Percentiles rank a stretch among this genome's conserved stretches.
These are phyloP conservation scores for Ogataea henricii DNA, from an alignment of 805 yeast species.

Conservation along the genomic window DNA sequence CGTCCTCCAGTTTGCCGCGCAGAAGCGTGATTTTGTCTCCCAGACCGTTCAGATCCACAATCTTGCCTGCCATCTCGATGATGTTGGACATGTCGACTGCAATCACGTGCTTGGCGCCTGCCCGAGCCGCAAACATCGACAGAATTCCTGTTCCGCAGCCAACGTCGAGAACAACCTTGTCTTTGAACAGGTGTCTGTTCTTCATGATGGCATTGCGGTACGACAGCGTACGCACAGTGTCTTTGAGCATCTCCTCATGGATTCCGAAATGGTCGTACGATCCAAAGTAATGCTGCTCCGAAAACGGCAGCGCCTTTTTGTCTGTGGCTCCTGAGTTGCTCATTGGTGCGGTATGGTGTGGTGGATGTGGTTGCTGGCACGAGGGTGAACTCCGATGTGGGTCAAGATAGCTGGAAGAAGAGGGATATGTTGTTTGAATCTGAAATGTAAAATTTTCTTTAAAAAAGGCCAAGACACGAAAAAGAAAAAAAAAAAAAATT, in stretches of 20 bases:
- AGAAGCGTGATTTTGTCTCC: conserved; percentile 82
- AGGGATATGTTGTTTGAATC: background rate
- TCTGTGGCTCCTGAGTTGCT: conserved; percentile 54
- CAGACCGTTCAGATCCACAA: conserved; percentile 81
- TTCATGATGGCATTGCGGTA: conserved; percentile 91
- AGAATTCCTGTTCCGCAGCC: conserved; percentile 99
- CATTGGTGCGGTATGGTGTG: conserved; percentile 28
- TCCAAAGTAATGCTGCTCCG: conserved; percentile 91
- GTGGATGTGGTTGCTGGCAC: background rate
- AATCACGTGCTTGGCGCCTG: conserved; percentile 98
- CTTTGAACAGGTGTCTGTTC: conserved; percentile 87
- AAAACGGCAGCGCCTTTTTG: conserved; percentile 59
- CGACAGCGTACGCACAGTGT: conserved; percentile 85
- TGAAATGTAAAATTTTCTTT: conserved; percentile 5
- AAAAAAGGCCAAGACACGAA: too few relatives aligned
- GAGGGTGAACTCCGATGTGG: background rate
- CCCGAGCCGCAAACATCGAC: conserved; percentile 96
- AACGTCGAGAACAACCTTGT: conserved; percentile 91
- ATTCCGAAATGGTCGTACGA: conserved; percentile 97
- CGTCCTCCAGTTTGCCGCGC: conserved; percentile 94
- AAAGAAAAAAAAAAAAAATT: background rate
- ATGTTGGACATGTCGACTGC: conserved; percentile 97
- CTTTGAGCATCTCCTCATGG: conserved; percentile 99
- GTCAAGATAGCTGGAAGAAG: background rate
- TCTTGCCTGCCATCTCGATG: conserved; percentile 93